These are phyloP conservation scores for Cercospora nicotianae DNA, from an alignment of 2,329 filamentous ascomycete species.

Conservation along the genomic window DNA sequence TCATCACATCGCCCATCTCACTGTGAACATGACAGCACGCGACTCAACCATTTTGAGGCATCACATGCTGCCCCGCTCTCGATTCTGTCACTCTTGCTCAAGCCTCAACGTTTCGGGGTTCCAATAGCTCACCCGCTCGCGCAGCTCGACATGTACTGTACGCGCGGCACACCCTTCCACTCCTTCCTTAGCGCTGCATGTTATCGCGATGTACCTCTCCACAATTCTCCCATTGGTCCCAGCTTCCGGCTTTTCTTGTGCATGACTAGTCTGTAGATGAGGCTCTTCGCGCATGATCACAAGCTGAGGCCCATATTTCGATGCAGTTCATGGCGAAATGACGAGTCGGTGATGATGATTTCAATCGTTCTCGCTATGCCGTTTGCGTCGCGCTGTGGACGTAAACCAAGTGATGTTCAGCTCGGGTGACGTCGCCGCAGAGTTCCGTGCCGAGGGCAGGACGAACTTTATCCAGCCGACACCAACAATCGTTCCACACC, in stretches of 20 bases:
- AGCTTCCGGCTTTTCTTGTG: background rate
- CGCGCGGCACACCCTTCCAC: background rate
- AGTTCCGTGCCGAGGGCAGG: background rate
- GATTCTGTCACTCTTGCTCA: background rate
- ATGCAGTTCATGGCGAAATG: background rate
- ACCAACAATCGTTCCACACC: background rate
- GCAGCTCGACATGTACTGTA: background rate
- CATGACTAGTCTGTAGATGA: background rate
- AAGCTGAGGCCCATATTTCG: background rate
- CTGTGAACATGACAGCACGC: background rate
- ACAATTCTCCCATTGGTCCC: background rate
- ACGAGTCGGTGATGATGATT: too few relatives aligned
- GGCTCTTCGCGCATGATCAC: background rate
- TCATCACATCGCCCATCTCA: background rate
- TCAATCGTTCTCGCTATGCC: too few relatives aligned
- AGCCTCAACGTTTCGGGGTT: background rate
- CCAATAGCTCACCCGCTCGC: background rate
- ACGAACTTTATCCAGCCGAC: background rate
- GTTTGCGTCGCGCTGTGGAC: background rate
- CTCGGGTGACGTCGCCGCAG: background rate
- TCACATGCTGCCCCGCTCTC: background rate
- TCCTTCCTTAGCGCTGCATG: background rate
- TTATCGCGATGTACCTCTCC: background rate
- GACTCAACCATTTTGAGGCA: background rate
- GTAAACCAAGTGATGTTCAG: background rate